Conservation (phyloP, 2,329 filamentous ascomycete genomes). For the Pseudogymnoascus sp. region DNA sequence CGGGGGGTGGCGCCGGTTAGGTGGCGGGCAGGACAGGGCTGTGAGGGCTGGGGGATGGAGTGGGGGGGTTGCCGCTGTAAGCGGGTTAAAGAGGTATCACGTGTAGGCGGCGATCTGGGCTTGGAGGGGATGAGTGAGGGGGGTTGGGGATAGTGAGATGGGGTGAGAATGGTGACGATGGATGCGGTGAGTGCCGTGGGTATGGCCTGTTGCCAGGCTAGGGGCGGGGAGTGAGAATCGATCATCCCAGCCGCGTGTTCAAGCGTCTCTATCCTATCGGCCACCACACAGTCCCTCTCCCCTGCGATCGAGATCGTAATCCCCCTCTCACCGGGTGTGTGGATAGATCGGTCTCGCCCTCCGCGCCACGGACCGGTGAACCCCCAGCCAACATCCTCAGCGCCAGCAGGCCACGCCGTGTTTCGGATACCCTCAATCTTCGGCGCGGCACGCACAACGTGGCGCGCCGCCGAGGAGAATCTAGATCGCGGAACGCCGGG, state of each 20-base stretch:
- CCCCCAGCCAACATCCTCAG: background rate
- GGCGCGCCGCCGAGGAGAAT: background rate
- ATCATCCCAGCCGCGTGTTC: background rate
- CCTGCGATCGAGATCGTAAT: background rate
- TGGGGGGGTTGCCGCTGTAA: background rate
- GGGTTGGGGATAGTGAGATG: background rate
- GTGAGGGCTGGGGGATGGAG: background rate
- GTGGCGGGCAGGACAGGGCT: background rate
- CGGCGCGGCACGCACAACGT: background rate
- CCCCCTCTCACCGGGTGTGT: background rate
- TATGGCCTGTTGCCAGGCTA: too few species aligned
- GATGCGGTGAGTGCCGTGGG: background rate
- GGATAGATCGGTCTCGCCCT: background rate
- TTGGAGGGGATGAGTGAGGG: background rate
- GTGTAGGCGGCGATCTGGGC: background rate
- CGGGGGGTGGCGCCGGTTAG: background rate
- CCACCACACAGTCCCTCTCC: background rate
- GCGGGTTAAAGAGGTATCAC: background rate
- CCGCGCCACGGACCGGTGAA: background rate
- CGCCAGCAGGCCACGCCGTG: background rate
- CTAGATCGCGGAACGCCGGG: background rate
- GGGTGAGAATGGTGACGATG: background rate
- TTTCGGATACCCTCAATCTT: background rate
- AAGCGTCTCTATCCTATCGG: background rate
- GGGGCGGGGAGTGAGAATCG: background rate